phyloP scores from a whole-genome alignment of 2,329 filamentous ascomycete species.

The Penicillium aurantiogriseum region DNA sequence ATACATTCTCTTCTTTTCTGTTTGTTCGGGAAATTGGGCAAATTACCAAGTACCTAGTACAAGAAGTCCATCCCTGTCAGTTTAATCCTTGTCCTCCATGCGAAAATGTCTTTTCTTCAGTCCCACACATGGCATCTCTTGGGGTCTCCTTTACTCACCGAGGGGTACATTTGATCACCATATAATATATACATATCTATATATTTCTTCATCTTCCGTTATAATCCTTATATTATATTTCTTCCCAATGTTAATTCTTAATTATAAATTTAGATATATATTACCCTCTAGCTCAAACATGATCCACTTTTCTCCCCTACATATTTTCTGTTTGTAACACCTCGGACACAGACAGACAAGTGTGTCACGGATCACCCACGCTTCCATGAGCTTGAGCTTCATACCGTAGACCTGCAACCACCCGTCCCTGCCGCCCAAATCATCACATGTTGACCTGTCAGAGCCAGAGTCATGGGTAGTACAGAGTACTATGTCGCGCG shows the following conservation, averaged over 20 bases:
- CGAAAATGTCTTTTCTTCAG: not conserved
- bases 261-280: not conserved
- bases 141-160: not conserved
- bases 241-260: not conserved
- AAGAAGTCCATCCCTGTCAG: not conserved
- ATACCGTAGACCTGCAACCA: slow-evolving; percentile 13
- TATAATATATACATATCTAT: not conserved
- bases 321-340: slow-evolving; percentile 13
- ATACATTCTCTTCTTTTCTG: not conserved
- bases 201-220: not conserved
- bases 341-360: slow-evolving; percentile 12
- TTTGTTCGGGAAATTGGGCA: not conserved
- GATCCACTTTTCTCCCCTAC: slow-evolving; percentile 6
- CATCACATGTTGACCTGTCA: slow-evolving; percentile 11
- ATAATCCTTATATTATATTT: not conserved
- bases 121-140: not conserved
- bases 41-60: not conserved
- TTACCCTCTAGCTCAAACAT: slow-evolving; percentile 1
- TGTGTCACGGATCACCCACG: slow-evolving; percentile 6
- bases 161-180: not conserved
- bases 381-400: slow-evolving; percentile 17
- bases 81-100: not conserved
- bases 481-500: slow-evolving; percentile 1
- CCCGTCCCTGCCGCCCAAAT: slow-evolving; percentile 18
- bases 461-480: not conserved